Evolutionary conservation across 495 filamentous ascomycete species (phyloP).

Genomic region (Podospora pseudoanserina): DNA sequence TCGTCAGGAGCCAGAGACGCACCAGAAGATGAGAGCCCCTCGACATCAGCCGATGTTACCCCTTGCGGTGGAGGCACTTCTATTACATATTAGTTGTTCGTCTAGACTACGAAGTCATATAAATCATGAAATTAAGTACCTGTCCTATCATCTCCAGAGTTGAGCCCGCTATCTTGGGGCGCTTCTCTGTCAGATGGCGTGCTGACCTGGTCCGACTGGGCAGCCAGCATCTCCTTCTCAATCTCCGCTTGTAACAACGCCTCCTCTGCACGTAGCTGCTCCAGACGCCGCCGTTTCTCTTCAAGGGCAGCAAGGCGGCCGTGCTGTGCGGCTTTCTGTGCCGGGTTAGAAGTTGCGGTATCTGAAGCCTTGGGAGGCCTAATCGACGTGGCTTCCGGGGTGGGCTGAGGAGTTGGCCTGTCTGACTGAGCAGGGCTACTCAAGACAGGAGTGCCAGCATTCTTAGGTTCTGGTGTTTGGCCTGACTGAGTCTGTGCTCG

Average conservation of each 20-base stretch:
- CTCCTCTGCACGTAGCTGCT: slow-evolving; percentile 54
- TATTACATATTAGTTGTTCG: not conserved
- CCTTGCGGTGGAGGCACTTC: not conserved
- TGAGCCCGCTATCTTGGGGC: not conserved
- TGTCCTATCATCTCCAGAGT: not conserved
- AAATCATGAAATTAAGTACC: not conserved
- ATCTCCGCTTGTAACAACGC: slow-evolving; percentile 57
- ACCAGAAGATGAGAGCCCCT: not conserved
- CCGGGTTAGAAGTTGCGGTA: slow-evolving; percentile 14
- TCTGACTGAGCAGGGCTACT: slow-evolving; percentile 17
- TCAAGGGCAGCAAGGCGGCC: slow-evolving; percentile 54
- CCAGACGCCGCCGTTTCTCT: slow-evolving; percentile 49
- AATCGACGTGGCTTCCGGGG: slow-evolving; percentile 21
- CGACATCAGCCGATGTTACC: not conserved
- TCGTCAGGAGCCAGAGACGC: not conserved
- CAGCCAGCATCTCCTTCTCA: slow-evolving; percentile 43
- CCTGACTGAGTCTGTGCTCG: slow-evolving; percentile 27
- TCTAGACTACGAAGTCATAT: not conserved
- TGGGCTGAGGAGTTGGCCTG: slow-evolving; percentile 21
- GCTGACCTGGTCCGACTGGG: slow-evolving; percentile 54
- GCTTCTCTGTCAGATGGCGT: slow-evolving; percentile 37
- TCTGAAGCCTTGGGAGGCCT: slow-evolving; percentile 24
- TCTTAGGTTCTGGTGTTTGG: slow-evolving; percentile 36
- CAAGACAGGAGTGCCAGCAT: slow-evolving; percentile 16
- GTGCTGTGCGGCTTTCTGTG: slow-evolving; percentile 41